A percentile compares a stretch with the other conserved stretches of the same genome.
Conservation (phyloP, 305 asterid genomes). For the Fraxinus xanthoxyloides region DNA sequence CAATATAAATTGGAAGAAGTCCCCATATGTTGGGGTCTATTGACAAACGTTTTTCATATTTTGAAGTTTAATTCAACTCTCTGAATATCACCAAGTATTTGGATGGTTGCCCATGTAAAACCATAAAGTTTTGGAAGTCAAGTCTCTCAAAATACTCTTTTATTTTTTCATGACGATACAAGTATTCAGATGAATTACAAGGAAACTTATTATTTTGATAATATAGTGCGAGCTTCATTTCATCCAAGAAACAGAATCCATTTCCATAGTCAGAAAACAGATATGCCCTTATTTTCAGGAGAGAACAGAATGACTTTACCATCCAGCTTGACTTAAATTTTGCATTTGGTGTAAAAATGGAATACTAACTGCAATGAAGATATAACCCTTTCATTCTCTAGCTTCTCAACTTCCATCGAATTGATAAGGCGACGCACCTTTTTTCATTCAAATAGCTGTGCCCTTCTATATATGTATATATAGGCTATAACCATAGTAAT, state of each 20-base stretch:
- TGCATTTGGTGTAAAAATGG: conserved; percentile 1
- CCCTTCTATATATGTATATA: background rate
- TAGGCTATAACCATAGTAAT: background rate
- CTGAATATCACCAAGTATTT: background rate
- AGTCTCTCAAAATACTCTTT: background rate
- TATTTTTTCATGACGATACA: background rate
- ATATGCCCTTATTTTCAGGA: background rate
- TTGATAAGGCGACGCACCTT: background rate
- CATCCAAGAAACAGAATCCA: background rate
- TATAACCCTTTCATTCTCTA: background rate
- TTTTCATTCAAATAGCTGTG: background rate
- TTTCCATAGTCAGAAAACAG: background rate
- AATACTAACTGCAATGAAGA: background rate
- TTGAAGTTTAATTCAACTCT: background rate
- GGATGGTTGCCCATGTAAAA: background rate
- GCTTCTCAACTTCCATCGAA: background rate
- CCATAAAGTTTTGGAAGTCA: background rate
- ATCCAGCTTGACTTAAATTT: background rate
- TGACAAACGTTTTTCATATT: background rate
- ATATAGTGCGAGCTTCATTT: background rate
- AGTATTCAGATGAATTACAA: background rate
- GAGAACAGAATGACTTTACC: background rate
- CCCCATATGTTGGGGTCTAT: background rate
- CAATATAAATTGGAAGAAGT: background rate
- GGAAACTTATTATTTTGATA: background rate